Conservation (phyloP, 371 early-diverging fungal species). For the Dinochytrium kinnereticum region DNA sequence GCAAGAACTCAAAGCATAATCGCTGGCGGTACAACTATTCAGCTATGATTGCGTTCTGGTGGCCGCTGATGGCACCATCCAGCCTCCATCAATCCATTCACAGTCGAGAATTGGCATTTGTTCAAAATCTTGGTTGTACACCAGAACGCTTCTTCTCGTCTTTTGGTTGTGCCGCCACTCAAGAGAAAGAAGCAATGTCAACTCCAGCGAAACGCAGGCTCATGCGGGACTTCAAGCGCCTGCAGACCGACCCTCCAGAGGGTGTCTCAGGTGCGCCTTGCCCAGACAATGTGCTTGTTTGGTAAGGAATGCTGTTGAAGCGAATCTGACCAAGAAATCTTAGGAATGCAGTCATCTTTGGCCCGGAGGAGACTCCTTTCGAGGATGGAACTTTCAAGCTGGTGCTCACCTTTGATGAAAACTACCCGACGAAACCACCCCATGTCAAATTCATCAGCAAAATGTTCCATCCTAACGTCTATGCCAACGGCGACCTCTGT, state of each 20-base stretch:
- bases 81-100: no score
- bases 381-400: constrained; percentile 99
- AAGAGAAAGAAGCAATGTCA: constrained; percentile 63
- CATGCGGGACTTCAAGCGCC: constrained; percentile 92
- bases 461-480: constrained; percentile 99
- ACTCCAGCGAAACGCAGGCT: constrained; percentile 67
- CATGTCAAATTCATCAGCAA: constrained; percentile 94
- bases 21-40: no score
- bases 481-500: constrained; percentile 98
- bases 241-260: constrained; percentile 95
- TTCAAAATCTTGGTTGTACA: no score
- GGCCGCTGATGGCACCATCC: no score
- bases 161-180: no score
- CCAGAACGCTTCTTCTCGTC: no score
- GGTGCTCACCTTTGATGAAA: constrained; percentile 87
- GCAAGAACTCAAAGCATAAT: no score
- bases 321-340: no score
- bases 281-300: constrained; percentile 82
- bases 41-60: no score
- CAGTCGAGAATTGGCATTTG: no score
- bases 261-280: constrained; percentile 90
- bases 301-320: not conserved
- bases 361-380: constrained; percentile 94
- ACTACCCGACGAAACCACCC: constrained; percentile 95
- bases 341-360: constrained; percentile 97